Evolutionary conservation across 2,329 filamentous ascomycete species (phyloP), one percentile per base, ranked within the genome.

Genomic region (Chaetomium globosum): DNA sequence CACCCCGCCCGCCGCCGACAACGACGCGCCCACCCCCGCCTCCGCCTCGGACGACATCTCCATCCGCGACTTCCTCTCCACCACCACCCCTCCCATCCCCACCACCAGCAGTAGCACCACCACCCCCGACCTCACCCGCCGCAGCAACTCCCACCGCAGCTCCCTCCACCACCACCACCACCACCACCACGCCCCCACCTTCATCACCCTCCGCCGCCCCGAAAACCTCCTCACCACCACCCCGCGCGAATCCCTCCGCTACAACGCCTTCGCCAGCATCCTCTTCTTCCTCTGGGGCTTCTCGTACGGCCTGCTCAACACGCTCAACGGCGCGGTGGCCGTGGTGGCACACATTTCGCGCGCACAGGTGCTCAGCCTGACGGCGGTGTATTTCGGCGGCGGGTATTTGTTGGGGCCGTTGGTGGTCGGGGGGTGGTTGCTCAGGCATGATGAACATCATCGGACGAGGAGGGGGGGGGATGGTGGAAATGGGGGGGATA

Each of bases 221-320:
- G 91, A 91, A 76, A 90, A 87, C 73, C 87, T 93, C 80, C 84
- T 92, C 8, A 81, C 86, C 26, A 85, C 87, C 64, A 86, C 84
- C 1, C 82, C 81, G 1, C 74, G 77, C 12, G 89, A 93, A 68
- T 90, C 89, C 0, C 79, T 90, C 69, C 89, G 87, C 68, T 91
- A 92, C 68, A 88, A 90, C 72, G 82, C 85, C 19, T 81, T 92
- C 68, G 92, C 96, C 26, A 91, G 90, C 1, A 84, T 93, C 7
- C 80, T 97, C 0, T 96, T 97, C 77, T 87, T 96, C 69, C 80
- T 97, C 2, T 96, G 92, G 93, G 93, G 93, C 0, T 89, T 97
- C 65, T 93, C 92, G 0, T 97, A 97, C 71, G 93, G 93, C 0
- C 83, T 97, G 1, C 81, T 97, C 3, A 92, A 95, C 72, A 89